Evolutionary conservation across 441 rosid species (phyloP).

Genomic region (Isatis lusitanica): DNA sequence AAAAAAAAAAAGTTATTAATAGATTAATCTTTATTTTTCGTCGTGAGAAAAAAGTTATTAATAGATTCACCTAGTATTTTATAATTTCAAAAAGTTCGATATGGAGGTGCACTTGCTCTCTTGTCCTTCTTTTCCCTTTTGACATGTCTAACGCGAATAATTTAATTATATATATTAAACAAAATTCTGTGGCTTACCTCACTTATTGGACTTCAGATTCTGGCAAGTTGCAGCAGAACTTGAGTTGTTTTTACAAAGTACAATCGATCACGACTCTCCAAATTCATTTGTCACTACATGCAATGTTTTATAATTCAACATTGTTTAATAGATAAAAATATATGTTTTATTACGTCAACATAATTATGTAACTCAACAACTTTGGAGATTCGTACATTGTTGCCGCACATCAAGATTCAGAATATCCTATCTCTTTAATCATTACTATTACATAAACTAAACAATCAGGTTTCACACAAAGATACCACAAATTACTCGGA

Average conservation of each 20-base stretch:
- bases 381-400: neutral
- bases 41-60: too few species aligned
- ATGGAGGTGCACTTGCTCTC: too few species aligned
- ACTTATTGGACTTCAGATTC: constrained; percentile 3
- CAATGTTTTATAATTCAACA: neutral
- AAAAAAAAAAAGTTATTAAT: too few species aligned
- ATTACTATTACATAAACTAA: neutral
- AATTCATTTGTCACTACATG: constrained; percentile 10
- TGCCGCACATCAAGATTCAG: constrained; percentile 9
- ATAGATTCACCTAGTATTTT: too few species aligned
- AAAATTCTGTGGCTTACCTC: neutral
- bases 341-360: neutral
- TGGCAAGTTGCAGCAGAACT: constrained; percentile 1
- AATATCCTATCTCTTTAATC: neutral
- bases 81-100: too few species aligned
- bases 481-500: neutral
- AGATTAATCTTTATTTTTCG: too few species aligned
- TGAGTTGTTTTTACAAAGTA: neutral
- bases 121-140: neutral
- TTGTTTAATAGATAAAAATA: neutral
- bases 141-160: neutral
- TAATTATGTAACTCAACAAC: neutral
- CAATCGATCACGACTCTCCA: neutral
- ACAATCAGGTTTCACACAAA: neutral
- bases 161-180: neutral